These are phyloP conservation scores for Geotrichum phurueaensis DNA, from an alignment of 1,139 yeast genomes.

Conservation along the genomic window DNA sequence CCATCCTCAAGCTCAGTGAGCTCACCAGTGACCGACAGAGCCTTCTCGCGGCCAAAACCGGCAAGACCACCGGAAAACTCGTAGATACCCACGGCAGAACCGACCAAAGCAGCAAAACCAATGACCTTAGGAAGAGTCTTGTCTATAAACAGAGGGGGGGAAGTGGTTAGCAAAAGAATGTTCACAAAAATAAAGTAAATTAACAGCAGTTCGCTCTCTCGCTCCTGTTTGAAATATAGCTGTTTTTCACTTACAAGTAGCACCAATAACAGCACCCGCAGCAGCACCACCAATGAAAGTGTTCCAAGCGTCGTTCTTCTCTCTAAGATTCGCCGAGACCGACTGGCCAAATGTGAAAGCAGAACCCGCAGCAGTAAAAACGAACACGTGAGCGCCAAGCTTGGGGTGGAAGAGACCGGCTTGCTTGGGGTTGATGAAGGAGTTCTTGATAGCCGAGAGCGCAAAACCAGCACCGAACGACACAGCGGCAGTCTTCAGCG, in stretches of 20 bases:
- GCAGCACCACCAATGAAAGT: conserved; percentile 47
- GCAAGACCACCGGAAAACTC: conserved; percentile 45
- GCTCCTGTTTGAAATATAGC: neutral
- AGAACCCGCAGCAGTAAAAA: conserved; percentile 35
- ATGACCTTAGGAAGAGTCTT: conserved; percentile 41
- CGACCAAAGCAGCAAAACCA: conserved; percentile 42
- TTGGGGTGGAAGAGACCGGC: conserved; percentile 22
- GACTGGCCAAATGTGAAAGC: conserved; percentile 39
- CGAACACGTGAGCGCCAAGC: conserved; percentile 20
- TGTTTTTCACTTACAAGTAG: conserved; percentile 26
- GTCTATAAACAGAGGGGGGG: conserved; percentile 25
- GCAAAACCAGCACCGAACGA: conserved; percentile 40
- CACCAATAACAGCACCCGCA: conserved; percentile 45
- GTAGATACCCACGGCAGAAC: conserved; percentile 36
- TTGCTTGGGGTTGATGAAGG: conserved; percentile 29
- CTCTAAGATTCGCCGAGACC: conserved; percentile 41
- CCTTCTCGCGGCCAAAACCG: conserved; percentile 37
- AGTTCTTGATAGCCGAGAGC: conserved; percentile 39
- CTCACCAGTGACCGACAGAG: conserved; percentile 31
- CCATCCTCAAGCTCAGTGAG: conserved; percentile 35
- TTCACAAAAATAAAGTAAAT: conserved; percentile 2
- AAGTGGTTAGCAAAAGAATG: conserved; percentile 4
- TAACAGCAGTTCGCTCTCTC: neutral
- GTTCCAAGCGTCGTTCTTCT: conserved; percentile 42
- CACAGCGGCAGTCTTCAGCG: conserved; percentile 39